phyloP scores from a whole-genome alignment of 176 grass and related monocot genomes.

The Carex kokanica region DNA sequence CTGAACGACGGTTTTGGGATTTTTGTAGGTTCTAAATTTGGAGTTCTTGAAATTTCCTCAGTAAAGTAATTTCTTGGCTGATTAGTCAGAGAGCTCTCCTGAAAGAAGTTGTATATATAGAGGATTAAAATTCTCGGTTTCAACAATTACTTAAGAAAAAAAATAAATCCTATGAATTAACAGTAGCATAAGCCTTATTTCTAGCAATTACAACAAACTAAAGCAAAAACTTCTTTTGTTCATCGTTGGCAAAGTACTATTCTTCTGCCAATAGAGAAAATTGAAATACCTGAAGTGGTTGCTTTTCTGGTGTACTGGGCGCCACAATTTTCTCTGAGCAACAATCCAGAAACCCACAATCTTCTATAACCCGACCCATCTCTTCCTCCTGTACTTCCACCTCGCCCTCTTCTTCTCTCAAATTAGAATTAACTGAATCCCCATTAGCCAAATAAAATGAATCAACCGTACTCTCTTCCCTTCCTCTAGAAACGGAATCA shows the following conservation, averaged over 20 bases:
- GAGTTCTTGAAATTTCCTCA: conserved; percentile 36
- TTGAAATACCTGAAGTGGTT: conserved; percentile 31
- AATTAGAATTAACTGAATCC: background rate
- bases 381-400: background rate
- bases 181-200: background rate
- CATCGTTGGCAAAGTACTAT: background rate
- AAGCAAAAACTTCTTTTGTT: background rate
- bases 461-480: background rate
- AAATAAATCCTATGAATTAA: background rate
- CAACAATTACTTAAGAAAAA: background rate
- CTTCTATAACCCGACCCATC: background rate
- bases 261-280: background rate
- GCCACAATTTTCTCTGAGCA: conserved; percentile 3
- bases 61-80: conserved; percentile 18
- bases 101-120: conserved; percentile 11
- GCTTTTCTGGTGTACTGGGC: background rate
- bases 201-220: background rate
- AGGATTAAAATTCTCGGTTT: background rate
- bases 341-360: background rate
- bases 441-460: background rate
- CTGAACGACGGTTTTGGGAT: conserved; percentile 35
- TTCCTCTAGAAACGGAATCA: background rate
- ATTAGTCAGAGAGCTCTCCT: conserved; percentile 63
- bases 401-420: conserved; percentile 2
- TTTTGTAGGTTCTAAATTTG: conserved; percentile 25